Evolutionary conservation across 495 filamentous ascomycete species (phyloP).

Genomic region (Coniosporium apollinis): DNA sequence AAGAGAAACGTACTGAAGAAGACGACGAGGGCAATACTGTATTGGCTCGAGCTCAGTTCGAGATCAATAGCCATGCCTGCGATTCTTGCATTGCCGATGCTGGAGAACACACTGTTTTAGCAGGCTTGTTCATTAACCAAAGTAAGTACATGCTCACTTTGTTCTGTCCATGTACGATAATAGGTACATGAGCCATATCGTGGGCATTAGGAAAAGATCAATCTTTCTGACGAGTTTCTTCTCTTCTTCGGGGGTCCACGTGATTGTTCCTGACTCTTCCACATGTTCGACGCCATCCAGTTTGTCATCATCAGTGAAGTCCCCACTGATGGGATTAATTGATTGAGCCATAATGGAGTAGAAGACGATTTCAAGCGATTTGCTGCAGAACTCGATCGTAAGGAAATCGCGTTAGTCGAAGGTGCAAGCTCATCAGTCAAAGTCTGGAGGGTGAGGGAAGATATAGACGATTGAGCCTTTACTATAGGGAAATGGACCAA

Average conservation of each 20-base stretch:
- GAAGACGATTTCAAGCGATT: too few relatives aligned
- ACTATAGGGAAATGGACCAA: too few relatives aligned
- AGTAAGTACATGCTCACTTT: too few relatives aligned
- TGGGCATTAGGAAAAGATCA: constrained; percentile 13
- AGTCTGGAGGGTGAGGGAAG: too few relatives aligned
- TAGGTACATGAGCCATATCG: constrained; percentile 14
- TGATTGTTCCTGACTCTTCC: too few relatives aligned
- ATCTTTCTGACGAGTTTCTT: constrained; percentile 14
- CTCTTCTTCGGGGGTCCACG: constrained; percentile 5
- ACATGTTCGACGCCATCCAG: constrained; percentile 1
- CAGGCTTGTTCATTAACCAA: not conserved
- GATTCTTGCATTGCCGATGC: constrained; percentile 13
- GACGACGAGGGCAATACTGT: constrained; percentile 17
- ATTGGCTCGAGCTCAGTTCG: constrained; percentile 7
- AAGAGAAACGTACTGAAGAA: too few relatives aligned
- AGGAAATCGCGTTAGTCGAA: too few relatives aligned
- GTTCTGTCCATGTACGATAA: constrained; percentile 15
- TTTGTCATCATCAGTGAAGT: constrained; percentile 1
- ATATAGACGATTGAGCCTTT: too few relatives aligned
- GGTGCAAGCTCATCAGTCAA: too few relatives aligned
- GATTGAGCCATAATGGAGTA: too few relatives aligned
- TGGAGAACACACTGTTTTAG: constrained; percentile 7
- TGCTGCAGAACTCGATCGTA: too few relatives aligned
- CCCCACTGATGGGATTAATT: too few relatives aligned
- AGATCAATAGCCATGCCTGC: constrained; percentile 13